Evolutionary conservation across 2,329 filamentous ascomycete genomes (phyloP).

Genomic region (Scedosporium aurantiacum): DNA sequence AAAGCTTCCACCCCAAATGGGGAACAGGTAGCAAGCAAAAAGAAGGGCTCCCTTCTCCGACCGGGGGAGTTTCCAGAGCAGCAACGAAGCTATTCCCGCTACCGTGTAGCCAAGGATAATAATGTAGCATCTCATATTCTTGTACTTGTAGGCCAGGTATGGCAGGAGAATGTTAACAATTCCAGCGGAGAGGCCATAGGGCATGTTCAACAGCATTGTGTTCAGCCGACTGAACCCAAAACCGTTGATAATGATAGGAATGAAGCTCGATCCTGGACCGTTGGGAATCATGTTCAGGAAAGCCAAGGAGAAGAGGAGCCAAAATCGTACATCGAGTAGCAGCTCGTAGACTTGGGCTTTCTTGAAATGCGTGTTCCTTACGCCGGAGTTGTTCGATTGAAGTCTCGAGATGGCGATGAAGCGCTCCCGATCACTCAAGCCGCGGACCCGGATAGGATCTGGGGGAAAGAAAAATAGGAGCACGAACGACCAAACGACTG

Average conservation of each 20-base stretch:
- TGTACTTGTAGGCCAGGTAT: conserved; percentile 27
- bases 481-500: conserved; percentile 10
- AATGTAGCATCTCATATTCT: conserved; percentile 23
- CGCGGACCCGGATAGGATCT: conserved; percentile 7
- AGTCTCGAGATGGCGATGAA: conserved; percentile 42
- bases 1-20: conserved; percentile 31
- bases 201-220: conserved; percentile 29
- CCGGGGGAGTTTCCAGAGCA: conserved; percentile 13
- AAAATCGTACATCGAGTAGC: conserved; percentile 46
- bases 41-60: conserved; percentile 29
- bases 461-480: conserved; percentile 9
- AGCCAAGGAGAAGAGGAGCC: conserved; percentile 43
- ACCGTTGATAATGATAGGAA: conserved; percentile 33
- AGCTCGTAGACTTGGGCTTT: conserved; percentile 43
- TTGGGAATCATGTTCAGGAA: conserved; percentile 31
- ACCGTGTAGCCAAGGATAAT: conserved; percentile 26
- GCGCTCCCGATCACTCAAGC: conserved; percentile 17
- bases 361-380: conserved; percentile 35
- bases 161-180: conserved; percentile 26
- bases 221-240: conserved; percentile 31
- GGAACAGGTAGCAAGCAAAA: conserved; percentile 37
- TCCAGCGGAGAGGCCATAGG: conserved; percentile 24
- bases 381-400: conserved; percentile 32
- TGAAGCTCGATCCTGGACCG: conserved; percentile 28
- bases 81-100: conserved; percentile 17